Base-by-base conservation (phyloP, 1,139 yeast species). In the Taiozyma sp. region DNA sequence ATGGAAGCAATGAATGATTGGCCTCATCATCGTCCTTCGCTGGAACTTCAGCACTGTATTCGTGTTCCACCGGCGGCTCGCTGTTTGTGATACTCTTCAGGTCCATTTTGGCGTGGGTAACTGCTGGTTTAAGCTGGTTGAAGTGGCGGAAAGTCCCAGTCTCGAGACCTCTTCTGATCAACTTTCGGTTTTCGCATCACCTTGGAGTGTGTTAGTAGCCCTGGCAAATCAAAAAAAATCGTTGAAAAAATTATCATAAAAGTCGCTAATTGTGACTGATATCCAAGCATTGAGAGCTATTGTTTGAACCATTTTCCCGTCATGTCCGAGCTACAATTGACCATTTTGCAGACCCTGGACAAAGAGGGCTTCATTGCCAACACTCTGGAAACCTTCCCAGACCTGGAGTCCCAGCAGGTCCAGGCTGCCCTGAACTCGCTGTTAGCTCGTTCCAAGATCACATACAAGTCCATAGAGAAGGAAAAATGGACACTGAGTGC, bases 391-490 rank as follows among this genome's bases (percentile, higher is more conserved):
- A 73, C 72, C 42, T 81, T 83, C 68, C 81, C 86, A 28, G 73
- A 68, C 14, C 70, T 73, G 48, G 73, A 75, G 47, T 72, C 86
- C 21, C 79, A 77, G 65, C 72, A 74, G 43, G 74, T 84, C 49
- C 81, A 82, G 47, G 88, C 96, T 29, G 91, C 90, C 42, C 80
- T 93, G 63, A 86, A 88, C 62, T 91, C 98, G 37, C 77, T 93
- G 56, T 80, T 86, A 68, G 91, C 97, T 53, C 85, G 86, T 68
- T 79, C 81, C 54, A 91, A 91, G 89, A 78, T 93, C 60, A 73
- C 74, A 47, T 91, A 83, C 74, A 75, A 80, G 61, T 81, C 88
- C 58, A 76, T 83, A 52, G 98, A 91, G 67, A 74, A 77, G 52
- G 96, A 91, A 59, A 70, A 75, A 56, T 91, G 93, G 85, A 71